These are phyloP conservation scores for Rhinocladiella similis DNA, from an alignment of 2,329 filamentous ascomycete species.

Conservation along the genomic window DNA sequence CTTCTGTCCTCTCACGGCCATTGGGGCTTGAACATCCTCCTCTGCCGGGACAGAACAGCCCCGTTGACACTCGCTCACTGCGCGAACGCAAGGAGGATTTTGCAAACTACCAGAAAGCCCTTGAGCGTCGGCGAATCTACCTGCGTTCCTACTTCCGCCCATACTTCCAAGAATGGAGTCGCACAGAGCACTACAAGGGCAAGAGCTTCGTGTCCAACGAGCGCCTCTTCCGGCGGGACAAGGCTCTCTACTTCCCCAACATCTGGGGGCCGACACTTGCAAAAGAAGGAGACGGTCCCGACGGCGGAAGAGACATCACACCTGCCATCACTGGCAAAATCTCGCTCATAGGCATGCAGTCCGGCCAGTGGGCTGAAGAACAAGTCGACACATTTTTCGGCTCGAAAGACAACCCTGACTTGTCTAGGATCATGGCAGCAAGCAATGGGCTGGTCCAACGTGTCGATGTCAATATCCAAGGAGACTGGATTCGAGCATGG, in stretches of 20 bases:
- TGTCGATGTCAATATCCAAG: constrained; percentile 86
- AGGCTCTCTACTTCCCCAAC: constrained; percentile 92
- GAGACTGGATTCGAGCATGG: constrained; percentile 67
- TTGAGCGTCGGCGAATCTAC: constrained; percentile 74
- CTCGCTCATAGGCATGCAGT: constrained; percentile 78
- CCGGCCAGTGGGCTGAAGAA: constrained; percentile 78
- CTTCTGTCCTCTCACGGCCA: constrained; percentile 63
- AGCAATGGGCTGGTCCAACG: constrained; percentile 62
- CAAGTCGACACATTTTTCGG: constrained; percentile 75
- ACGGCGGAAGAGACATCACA: constrained; percentile 68
- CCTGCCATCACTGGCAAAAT: constrained; percentile 70
- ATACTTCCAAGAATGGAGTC: constrained; percentile 95
- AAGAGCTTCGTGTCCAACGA: constrained; percentile 89
- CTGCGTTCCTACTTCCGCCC: constrained; percentile 77
- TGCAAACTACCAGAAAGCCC: constrained; percentile 80
- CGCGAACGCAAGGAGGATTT: constrained; percentile 75
- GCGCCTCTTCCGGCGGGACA: constrained; percentile 77
- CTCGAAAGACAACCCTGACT: constrained; percentile 64
- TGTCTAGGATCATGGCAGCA: constrained; percentile 63
- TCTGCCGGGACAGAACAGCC: constrained; percentile 75
- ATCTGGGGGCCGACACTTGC: constrained; percentile 74
- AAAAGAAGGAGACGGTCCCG: constrained; percentile 39
- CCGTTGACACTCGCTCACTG: constrained; percentile 67
- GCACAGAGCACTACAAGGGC: constrained; percentile 77
- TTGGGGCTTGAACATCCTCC: constrained; percentile 81